Base-by-base conservation (phyloP, 345 rosid genomes). In the Abelmoschus esculentus region DNA sequence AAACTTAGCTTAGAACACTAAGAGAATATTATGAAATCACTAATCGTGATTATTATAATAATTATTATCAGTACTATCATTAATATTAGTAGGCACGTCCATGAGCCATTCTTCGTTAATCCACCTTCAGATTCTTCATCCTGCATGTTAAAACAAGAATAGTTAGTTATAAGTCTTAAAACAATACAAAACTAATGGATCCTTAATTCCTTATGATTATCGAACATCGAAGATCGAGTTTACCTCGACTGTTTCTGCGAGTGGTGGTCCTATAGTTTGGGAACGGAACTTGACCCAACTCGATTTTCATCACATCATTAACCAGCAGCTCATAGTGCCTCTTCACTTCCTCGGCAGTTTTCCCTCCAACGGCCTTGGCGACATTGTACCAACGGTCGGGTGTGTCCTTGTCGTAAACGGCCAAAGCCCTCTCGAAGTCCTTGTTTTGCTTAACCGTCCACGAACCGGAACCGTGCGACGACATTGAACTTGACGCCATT, bases 331-430 rank as follows among this genome's bases (percentile, higher is more conserved):
- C 93, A 69, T 90, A 91, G 75, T 90, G 98, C 77, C 78, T 77
- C 83, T 85, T 87, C 72, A 86, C 97, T 78, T 93, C 97, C 36
- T 93, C 97, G 0, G 89, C 84, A 28, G 96, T 95, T 75, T 81
- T 95, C 17, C 89, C 96, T 34, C 86, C 96, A 44, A 95, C 97
- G 0, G 96, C 96, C 80, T 63, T 87, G 73, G 99, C 97, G 54
- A 95, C 89, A 83, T 95, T 95, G 75, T 76, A 49, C 99, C 99
- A 95, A 59, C 99, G 95, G 83, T 95, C 99, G 1, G 97, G 99
- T 6, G 97, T 91, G 76, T 95, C 99, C 81, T 79, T 81, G 82
- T 95, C 99, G 18, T 82, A 91, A 69, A 83, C 85, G 4, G 97
- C 99, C 79, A 95, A 82, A 0, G 97, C 99, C 79, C 73, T 84